Evolutionary conservation across 441 rosid genomes (phyloP), one percentile per base, ranked within the genome.

Genomic region (Breynia disticha): DNA sequence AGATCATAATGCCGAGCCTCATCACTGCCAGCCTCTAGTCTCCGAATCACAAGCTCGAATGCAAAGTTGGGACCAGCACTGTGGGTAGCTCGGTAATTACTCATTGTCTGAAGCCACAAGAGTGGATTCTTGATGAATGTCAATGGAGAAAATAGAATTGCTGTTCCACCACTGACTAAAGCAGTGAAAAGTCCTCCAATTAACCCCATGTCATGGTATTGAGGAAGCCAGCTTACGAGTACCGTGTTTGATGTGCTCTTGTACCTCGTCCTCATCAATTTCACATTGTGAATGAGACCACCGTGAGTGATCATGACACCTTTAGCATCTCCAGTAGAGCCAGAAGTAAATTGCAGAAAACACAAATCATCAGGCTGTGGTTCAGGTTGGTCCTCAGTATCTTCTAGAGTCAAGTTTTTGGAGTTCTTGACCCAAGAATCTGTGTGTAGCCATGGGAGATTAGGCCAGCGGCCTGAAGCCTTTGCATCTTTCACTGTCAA

Each of bases 201-300:
- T 42, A 84, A 65, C 42, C 91, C 91, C 87, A 84, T 81, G 67
- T 81, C 87, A 66, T 84, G 91, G 67, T 84, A 84, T 48, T 84
- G 91, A 35, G 91, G 91, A 62, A 84, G 87, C 91, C 91, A 84
- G 60, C 85, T 79, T 43, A 81, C 71, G 10, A 74, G 59, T 38
- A 81, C 78, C 19, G 87, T 81, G 53, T 76, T 73, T 43, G 91
- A 84, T 57, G 79, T 79, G 78, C 85, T 79, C 67, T 46, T 77
- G 54, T 84, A 84, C 56, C 54, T 67, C 56, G 60, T 72, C 45
- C 62, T 54, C 91, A 81, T 84, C 71, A 77, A 50, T 69, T 81
- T 84, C 65, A 81, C 83, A 35, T 84, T 84, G 68, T 79, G 87
- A 55, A 84, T 53, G 46, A 84, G 82, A 6, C 84, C 87, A 18